Percentiles rank a stretch among this genome's conserved stretches.
These are phyloP conservation scores for Chlamydomonas sp. DNA, from an alignment of 139 green algal genomes.

Conservation along the genomic window DNA sequence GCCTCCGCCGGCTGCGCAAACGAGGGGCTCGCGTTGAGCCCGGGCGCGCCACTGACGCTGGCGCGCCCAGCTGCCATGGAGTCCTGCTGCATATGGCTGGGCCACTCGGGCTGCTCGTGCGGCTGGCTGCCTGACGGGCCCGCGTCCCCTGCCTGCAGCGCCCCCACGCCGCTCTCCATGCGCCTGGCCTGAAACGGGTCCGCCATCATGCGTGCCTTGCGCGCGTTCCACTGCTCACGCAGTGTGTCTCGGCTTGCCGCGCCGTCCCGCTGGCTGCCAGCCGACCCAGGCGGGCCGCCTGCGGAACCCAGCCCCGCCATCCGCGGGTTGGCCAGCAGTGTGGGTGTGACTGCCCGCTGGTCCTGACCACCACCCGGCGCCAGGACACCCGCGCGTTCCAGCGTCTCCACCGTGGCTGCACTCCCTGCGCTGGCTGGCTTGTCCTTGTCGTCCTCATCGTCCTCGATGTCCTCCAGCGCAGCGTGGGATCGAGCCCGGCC, in stretches of 20 bases:
- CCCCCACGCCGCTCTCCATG: neutral
- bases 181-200: neutral
- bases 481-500: too few relatives aligned
- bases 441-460: neutral
- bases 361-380: neutral
- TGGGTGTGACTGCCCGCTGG: constrained; percentile 1
- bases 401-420: constrained; percentile 14
- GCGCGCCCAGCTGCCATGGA: too few relatives aligned
- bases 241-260: neutral
- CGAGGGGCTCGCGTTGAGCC: too few relatives aligned
- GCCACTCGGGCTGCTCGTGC: too few relatives aligned
- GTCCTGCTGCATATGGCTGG: too few relatives aligned
- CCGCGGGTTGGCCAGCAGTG: neutral
- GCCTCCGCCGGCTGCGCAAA: neutral
- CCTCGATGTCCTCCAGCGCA: constrained; percentile 5
- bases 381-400: constrained; percentile 19
- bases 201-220: neutral
- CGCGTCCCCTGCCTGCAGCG: neutral
- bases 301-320: too few relatives aligned
- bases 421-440: constrained; percentile 30
- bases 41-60: too few relatives aligned
- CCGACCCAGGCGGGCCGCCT: too few relatives aligned
- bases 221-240: neutral
- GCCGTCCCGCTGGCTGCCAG: neutral
- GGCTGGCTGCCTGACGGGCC: too few relatives aligned